Conservation (phyloP, 768 basidiomycete species). For the Filobasidium floriforme region DNA sequence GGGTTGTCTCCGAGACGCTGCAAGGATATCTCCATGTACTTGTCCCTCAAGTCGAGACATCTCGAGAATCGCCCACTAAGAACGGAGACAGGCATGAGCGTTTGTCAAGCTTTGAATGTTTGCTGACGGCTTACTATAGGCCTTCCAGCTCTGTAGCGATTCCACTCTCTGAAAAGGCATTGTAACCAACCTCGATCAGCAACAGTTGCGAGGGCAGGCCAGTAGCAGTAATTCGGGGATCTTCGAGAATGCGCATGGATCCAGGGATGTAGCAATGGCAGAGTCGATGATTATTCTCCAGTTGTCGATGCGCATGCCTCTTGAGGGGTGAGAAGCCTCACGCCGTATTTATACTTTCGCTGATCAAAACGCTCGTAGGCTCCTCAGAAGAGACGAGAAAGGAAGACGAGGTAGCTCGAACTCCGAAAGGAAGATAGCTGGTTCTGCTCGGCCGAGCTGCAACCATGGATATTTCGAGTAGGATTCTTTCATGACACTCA, state of each 20-base stretch:
- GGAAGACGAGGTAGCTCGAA: no score
- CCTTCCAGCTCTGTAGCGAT: slow-evolving; percentile 44
- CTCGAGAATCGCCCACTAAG: slow-evolving; percentile 56
- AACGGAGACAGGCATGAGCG: not conserved
- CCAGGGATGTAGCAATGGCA: not conserved
- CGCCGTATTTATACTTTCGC: no score
- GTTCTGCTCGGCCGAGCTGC: no score
- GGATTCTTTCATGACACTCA: not conserved
- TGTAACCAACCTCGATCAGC: slow-evolving; percentile 39
- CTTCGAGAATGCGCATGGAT: slow-evolving; percentile 15
- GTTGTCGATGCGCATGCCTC: no score
- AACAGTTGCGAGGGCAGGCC: slow-evolving; percentile 20
- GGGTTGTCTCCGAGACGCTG: slow-evolving; percentile 95
- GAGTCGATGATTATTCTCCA: not conserved
- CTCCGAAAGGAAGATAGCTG: no score
- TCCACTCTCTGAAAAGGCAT: slow-evolving; percentile 43
- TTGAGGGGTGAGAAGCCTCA: no score
- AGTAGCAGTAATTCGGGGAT: slow-evolving; percentile 5
- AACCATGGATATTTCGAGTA: no score
- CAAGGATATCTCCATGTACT: slow-evolving; percentile 78
- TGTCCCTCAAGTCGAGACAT: slow-evolving; percentile 87
- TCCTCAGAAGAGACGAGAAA: no score
- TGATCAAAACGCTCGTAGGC: no score
- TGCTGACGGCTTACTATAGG: slow-evolving; percentile 40
- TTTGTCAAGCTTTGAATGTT: not conserved